Percentiles rank a stretch among this genome's conserved stretches.
phyloP scores from a whole-genome alignment of 352 stramenopile genomes.

The Pythium guiyangense region DNA sequence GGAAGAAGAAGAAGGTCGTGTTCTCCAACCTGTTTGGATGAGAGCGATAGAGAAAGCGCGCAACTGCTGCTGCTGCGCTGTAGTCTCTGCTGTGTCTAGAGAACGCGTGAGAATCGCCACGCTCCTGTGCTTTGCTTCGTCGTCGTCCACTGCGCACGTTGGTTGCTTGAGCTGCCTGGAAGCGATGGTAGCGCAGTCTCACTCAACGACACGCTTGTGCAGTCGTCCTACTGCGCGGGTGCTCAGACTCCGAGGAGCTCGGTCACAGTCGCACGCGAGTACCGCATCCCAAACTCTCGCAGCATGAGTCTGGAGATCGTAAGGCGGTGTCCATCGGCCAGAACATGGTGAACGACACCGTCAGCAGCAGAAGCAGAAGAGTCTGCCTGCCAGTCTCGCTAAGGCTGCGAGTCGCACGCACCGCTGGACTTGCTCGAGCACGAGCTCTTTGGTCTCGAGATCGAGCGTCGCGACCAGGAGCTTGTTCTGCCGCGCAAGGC shows the following conservation, averaged over 20 bases:
- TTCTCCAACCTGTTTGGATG: constrained; percentile 78
- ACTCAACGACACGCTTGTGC: too few species aligned
- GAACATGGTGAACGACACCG: too few species aligned
- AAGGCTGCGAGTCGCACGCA: too few species aligned
- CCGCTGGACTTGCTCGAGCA: background rate
- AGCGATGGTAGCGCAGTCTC: too few species aligned
- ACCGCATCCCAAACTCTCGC: constrained; percentile 5
- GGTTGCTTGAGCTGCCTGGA: too few species aligned
- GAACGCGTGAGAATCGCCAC: background rate
- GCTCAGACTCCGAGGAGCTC: background rate
- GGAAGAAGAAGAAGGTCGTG: constrained; percentile 81
- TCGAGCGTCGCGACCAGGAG: background rate
- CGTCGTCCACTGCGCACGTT: too few species aligned
- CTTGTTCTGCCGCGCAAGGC: background rate
- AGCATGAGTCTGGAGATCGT: background rate
- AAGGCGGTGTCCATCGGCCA: background rate
- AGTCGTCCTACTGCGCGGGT: too few species aligned
- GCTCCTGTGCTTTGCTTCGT: too few species aligned
- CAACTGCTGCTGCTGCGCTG: background rate
- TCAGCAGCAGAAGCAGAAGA: too few species aligned
- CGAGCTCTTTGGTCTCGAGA: background rate
- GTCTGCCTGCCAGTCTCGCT: too few species aligned
- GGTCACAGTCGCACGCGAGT: background rate
- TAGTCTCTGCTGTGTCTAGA: too few species aligned
- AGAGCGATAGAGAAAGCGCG: background rate